These are phyloP conservation scores for Dendrobium huoshanense DNA, from an alignment of 106 monocot species.

Conservation along the genomic window DNA sequence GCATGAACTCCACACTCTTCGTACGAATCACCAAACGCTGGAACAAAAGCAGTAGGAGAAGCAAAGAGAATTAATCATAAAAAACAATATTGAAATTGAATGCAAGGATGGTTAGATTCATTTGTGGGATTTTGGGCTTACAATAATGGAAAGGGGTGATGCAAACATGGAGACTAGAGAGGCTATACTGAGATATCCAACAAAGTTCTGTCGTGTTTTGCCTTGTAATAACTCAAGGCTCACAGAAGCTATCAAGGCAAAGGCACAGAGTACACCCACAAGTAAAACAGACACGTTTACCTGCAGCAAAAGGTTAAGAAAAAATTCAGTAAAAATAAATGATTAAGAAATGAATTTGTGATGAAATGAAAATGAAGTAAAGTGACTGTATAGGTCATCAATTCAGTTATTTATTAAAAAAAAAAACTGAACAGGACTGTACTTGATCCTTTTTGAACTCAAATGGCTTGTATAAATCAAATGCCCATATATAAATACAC, in stretches of 20 bases:
- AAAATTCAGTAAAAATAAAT: too few species aligned
- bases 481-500: too few species aligned
- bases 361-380: too few species aligned
- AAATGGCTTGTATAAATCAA: too few species aligned
- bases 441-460: too few species aligned
- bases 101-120: neutral
- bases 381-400: too few species aligned
- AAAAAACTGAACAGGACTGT: too few species aligned
- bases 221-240: conserved; percentile 46
- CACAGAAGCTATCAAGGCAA: conserved; percentile 45
- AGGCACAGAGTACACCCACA: conserved; percentile 31
- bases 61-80: neutral
- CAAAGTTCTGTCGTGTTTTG: conserved; percentile 36
- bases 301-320: too few species aligned
- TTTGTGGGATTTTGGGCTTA: conserved; percentile 12
- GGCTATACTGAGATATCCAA: conserved; percentile 77
- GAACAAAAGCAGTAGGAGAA: neutral
- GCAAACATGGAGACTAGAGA: conserved; percentile 94
- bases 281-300: conserved; percentile 41
- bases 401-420: too few species aligned
- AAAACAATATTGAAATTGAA: neutral
- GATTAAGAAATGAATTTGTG: too few species aligned
- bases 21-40: conserved; percentile 68
- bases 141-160: conserved; percentile 85
- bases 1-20: conserved; percentile 79